A percentile compares a stretch with the other conserved stretches of the same genome.
Conservation (phyloP, 2,329 filamentous ascomycete genomes). For the Phyllosticta capitalensis region DNA sequence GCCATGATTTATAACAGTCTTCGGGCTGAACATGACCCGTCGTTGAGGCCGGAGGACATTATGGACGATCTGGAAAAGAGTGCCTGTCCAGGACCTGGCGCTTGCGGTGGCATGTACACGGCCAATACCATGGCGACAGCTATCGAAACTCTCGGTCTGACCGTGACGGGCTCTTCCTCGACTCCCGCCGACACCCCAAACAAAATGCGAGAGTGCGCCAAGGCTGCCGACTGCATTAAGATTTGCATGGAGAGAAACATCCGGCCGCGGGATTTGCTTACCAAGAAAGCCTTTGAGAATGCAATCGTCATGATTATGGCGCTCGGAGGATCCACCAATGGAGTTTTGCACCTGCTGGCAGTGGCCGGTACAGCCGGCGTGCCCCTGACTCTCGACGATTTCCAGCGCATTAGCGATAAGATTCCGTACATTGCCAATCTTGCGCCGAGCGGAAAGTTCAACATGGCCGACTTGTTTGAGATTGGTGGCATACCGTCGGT, state of each 20-base stretch:
- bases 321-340: slow-evolving; percentile 83
- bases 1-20: slow-evolving; percentile 71
- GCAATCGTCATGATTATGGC: slow-evolving; percentile 85
- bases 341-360: slow-evolving; percentile 78
- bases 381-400: slow-evolving; percentile 67
- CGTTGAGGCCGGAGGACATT: slow-evolving; percentile 65
- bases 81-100: slow-evolving; percentile 68
- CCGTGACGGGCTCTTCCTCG: slow-evolving; percentile 73
- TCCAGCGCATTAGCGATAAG: slow-evolving; percentile 71
- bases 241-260: slow-evolving; percentile 76
- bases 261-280: slow-evolving; percentile 69
- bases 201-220: slow-evolving; percentile 79
- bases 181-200: slow-evolving; percentile 72
- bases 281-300: slow-evolving; percentile 74
- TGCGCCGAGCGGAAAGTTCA: slow-evolving; percentile 72
- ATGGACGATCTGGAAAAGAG: slow-evolving; percentile 73
- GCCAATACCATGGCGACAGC: slow-evolving; percentile 90
- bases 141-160: slow-evolving; percentile 80
- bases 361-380: slow-evolving; percentile 83
- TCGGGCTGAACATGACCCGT: slow-evolving; percentile 56
- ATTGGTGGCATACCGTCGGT: slow-evolving; percentile 80
- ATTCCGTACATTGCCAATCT: slow-evolving; percentile 82
- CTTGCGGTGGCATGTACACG: slow-evolving; percentile 89
- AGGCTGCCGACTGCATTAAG: slow-evolving; percentile 67
- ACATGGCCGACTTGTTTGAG: slow-evolving; percentile 80